Evolutionary conservation across 2,329 filamentous ascomycete species (phyloP).

Genomic region (Cordyceps fumosorosea): DNA sequence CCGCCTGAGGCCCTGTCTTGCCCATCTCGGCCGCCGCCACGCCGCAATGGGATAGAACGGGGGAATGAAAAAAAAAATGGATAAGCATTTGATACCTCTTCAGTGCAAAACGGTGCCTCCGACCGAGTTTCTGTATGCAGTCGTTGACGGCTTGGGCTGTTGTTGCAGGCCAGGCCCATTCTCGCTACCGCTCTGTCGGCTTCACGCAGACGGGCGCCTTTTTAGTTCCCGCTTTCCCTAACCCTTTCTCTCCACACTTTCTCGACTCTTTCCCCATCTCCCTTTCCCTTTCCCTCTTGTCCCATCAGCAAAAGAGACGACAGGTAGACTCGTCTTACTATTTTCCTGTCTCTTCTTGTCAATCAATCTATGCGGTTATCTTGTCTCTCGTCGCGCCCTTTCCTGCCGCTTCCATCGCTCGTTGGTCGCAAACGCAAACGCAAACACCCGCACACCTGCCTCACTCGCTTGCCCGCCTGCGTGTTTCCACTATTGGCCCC

Average conservation of each 20-base stretch:
- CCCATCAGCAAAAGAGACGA: background rate
- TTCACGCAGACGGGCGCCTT: conserved; percentile 8
- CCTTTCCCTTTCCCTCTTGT: conserved; percentile 6
- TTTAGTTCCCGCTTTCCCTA: conserved; percentile 12
- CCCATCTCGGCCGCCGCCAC: conserved; percentile 10
- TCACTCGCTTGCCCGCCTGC: background rate
- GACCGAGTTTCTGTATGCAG: background rate
- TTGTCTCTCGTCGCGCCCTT: too few species aligned
- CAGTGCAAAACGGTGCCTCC: too few species aligned
- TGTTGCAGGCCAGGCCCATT: background rate
- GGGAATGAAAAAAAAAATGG: background rate
- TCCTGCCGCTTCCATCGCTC: background rate
- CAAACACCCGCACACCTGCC: too few species aligned
- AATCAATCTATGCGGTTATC: background rate
- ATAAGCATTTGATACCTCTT: background rate
- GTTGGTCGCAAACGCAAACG: too few species aligned
- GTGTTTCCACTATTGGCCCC: conserved; percentile 6
- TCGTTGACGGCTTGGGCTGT: too few species aligned
- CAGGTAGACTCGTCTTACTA: background rate
- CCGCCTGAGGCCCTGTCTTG: conserved; percentile 6
- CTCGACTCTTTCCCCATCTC: conserved; percentile 12
- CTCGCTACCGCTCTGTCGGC: conserved; percentile 1
- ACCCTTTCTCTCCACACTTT: conserved; percentile 8
- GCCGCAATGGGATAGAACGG: conserved; percentile 2
- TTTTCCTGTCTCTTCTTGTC: background rate